Base-by-base conservation (phyloP, 352 stramenopile genomes). In the Globisporangium nunn region DNA sequence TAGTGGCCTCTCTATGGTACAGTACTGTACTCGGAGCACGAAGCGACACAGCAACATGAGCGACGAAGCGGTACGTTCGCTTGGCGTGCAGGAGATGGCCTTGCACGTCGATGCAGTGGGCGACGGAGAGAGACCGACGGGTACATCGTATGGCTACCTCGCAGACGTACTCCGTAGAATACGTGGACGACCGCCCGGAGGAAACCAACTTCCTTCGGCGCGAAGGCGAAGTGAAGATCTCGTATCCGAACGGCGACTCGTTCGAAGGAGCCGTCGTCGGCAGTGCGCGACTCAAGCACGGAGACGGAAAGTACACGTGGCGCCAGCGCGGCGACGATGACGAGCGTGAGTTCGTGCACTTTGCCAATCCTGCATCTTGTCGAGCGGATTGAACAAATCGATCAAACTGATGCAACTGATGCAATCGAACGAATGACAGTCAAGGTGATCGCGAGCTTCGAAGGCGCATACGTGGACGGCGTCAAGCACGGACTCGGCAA, bases 221-320 rank as follows among this genome's bases (percentile, higher is more conserved):
- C 14, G 74, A 92, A 41, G 90, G 90, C 23, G 70, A 87, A 37
- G 87, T 93, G 56, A 86, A 85, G 58, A 91, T 96, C 64, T 87
- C 80, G 28, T 98, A 98, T 63, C 60, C 80, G 8, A 96, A 96
- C 56, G 87, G 91, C 48, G 84, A 93, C 61, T 93, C 81, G n/a
- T 98, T 93, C 57, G 91, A 96, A 75, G 91, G 90, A 18, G 67
- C 67, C 1, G 91, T 97, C 48, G 35, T 15, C 1, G 85, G 87
- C 41, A 63, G 63, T 7, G 74, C 93, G 18, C 74, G 72, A 33
- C 64, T 89, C 41, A 97, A 96, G 66, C 83, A 96, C 37, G 91
- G 90, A 0, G 63, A 78, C 11, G 87, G 86, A 12, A 95, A 88
- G 54, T 97, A 96, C 68, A 88, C 73, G 1, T 97, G 90, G 91